Percentiles rank a stretch among this genome's conserved stretches.
Conservation (phyloP, 2,329 filamentous ascomycete species). For the Beauveria sp. region DNA sequence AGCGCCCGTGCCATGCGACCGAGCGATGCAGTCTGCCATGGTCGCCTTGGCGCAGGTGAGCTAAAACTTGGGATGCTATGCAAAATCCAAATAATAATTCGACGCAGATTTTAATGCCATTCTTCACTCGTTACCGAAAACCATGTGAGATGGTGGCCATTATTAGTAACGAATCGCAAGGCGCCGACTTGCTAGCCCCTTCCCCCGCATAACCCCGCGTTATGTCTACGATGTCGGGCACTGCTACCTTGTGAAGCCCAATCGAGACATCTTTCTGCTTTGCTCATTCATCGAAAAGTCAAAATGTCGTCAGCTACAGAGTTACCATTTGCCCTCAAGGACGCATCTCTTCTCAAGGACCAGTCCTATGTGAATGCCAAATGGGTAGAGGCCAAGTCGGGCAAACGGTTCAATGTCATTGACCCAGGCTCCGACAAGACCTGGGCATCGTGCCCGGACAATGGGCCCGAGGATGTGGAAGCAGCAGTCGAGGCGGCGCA, state of each 20-base stretch:
- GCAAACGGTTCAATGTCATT: constrained; percentile 42
- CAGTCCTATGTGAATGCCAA: constrained; percentile 43
- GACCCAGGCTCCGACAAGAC: constrained; percentile 43
- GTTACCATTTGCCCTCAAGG: constrained; percentile 35
- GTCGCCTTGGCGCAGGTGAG: neutral
- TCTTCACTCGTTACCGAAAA: too few relatives aligned
- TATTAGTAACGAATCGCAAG: neutral
- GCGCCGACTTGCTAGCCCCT: neutral
- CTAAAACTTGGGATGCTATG: neutral
- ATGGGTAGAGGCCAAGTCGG: constrained; percentile 37
- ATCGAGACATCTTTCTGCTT: neutral
- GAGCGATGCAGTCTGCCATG: neutral
- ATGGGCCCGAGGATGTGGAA: constrained; percentile 32
- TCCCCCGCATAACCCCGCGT: constrained; percentile 6
- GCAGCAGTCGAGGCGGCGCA: constrained; percentile 28
- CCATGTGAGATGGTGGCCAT: neutral
- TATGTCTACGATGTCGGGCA: neutral
- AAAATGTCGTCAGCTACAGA: constrained; percentile 8
- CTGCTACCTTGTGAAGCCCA: neutral
- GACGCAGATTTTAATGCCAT: neutral
- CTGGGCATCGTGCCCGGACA: constrained; percentile 45
- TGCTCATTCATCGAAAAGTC: neutral
- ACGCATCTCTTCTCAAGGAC: constrained; percentile 39
- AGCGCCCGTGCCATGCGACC: neutral
- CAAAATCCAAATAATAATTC: neutral